phyloP scores from a whole-genome alignment of 495 filamentous ascomycete genomes.

The Ascodesmis nigricans region DNA sequence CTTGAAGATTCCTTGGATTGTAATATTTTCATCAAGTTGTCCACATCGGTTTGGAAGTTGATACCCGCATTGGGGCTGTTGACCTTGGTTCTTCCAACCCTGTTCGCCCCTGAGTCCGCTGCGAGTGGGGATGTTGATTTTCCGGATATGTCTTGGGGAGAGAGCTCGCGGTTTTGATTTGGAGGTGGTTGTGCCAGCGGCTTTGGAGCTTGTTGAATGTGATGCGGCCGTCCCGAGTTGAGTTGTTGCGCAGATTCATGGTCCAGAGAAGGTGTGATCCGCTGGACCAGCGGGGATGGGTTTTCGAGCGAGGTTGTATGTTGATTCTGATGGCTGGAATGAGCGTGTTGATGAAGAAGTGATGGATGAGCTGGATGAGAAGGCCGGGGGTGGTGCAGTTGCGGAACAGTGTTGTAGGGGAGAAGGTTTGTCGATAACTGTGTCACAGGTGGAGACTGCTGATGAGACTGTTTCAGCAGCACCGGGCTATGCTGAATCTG shows the following conservation, averaged over 20 bases:
- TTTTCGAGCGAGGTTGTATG: slow-evolving; percentile 4
- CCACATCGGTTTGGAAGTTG: slow-evolving; percentile 60
- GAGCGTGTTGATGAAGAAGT: too few species aligned
- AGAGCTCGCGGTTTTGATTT: neutral
- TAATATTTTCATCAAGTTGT: slow-evolving; percentile 81
- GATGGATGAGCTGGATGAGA: slow-evolving; percentile 1
- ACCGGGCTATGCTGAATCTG: too few species aligned
- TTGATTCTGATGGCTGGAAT: neutral
- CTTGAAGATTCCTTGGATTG: too few species aligned
- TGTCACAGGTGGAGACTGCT: too few species aligned
- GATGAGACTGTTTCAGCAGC: too few species aligned
- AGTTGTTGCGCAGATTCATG: slow-evolving; percentile 4
- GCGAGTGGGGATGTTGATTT: neutral
- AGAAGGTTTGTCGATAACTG: too few species aligned
- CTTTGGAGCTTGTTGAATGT: slow-evolving; percentile 1
- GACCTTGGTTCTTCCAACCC: slow-evolving; percentile 14
- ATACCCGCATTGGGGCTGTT: slow-evolving; percentile 24
- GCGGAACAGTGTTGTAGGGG: too few species aligned
- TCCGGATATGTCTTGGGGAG: neutral
- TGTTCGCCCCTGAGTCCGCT: neutral
- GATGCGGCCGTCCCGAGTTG: slow-evolving; percentile 6
- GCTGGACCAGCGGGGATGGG: slow-evolving; percentile 2
- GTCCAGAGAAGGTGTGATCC: neutral
- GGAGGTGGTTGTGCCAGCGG: slow-evolving; percentile 1
- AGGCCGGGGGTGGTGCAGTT: slow-evolving; percentile 2